These are phyloP conservation scores for Aspergillus quadrilineatus DNA, from an alignment of 2,329 filamentous ascomycete genomes.

Conservation along the genomic window DNA sequence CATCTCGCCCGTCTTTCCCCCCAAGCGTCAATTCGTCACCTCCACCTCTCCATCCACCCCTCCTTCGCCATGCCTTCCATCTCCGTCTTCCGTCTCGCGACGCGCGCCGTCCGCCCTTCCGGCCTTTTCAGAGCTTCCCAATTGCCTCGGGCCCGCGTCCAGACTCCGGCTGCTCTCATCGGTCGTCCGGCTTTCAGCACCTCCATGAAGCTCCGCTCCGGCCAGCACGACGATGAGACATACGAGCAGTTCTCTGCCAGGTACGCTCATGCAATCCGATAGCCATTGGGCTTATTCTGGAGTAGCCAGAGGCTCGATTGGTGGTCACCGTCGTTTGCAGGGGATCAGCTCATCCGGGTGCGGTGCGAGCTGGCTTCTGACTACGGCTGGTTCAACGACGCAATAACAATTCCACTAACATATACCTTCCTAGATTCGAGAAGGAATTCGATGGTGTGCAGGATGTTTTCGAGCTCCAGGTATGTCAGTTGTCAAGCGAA, in stretches of 20 bases:
- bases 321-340: conserved; percentile 10
- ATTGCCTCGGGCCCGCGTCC: conserved; percentile 59
- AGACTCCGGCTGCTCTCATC: conserved; percentile 54
- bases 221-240: conserved; percentile 84
- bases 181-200: conserved; percentile 61
- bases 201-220: conserved; percentile 56
- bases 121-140: conserved; percentile 64
- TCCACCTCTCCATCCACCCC: conserved; percentile 26
- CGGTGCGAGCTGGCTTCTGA: background rate
- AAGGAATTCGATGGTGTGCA: conserved; percentile 98
- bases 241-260: conserved; percentile 98
- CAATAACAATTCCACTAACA: conserved; percentile 29
- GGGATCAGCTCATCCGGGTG: conserved; percentile 14
- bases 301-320: conserved; percentile 10
- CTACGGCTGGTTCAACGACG: background rate
- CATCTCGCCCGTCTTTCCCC: conserved; percentile 19
- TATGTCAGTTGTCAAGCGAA: conserved; percentile 48
- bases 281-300: conserved; percentile 25
- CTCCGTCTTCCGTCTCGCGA: conserved; percentile 68
- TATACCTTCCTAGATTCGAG: conserved; percentile 73
- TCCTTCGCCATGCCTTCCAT: conserved; percentile 61
- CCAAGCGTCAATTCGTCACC: conserved; percentile 23
- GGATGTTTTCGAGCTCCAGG: conserved; percentile 99
- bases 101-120: conserved; percentile 60
- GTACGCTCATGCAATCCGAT: conserved; percentile 54